Conservation (phyloP, 495 filamentous ascomycete species). For the Trypethelium eluteriae region DNA sequence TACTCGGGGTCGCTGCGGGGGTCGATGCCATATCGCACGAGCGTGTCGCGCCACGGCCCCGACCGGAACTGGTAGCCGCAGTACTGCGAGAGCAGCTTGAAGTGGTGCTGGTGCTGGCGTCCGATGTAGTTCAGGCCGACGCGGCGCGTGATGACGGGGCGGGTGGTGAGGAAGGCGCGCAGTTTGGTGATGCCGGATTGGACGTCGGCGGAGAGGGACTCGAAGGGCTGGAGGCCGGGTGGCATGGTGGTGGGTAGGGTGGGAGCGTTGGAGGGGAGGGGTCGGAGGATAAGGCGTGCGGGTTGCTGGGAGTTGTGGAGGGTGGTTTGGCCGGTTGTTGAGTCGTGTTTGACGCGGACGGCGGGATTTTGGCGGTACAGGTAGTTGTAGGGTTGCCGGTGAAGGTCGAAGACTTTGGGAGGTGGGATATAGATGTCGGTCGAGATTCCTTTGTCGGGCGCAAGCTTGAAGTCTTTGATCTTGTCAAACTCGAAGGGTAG, state of each 20-base stretch:
- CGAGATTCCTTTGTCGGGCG: constrained; percentile 51
- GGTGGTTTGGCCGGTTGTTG: constrained; percentile 41
- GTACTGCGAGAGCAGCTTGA: constrained; percentile 63
- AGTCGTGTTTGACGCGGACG: constrained; percentile 46
- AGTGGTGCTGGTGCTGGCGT: constrained; percentile 45
- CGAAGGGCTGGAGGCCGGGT: constrained; percentile 46
- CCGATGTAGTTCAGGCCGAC: constrained; percentile 59
- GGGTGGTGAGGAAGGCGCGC: constrained; percentile 48
- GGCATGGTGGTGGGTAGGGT: constrained; percentile 47
- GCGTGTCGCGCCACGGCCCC: constrained; percentile 82
- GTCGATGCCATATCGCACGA: constrained; percentile 78
- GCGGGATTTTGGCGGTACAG: constrained; percentile 33
- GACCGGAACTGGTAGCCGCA: constrained; percentile 81
- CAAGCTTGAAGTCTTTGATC: constrained; percentile 65
- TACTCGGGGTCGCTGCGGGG: constrained; percentile 67
- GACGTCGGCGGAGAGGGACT: constrained; percentile 36
- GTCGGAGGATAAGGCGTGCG: constrained; percentile 47
- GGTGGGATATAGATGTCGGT: constrained; percentile 63
- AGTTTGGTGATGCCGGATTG: constrained; percentile 27
- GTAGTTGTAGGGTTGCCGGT: constrained; percentile 62
- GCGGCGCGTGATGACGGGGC: constrained; percentile 81
- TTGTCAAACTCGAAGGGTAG: constrained; percentile 58
- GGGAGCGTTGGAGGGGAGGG: constrained; percentile 53
- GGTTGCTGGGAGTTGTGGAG: constrained; percentile 47
- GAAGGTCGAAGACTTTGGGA: constrained; percentile 65